phyloP scores from a whole-genome alignment of 2,329 filamentous ascomycete species.

The Phialophora chinensis region DNA sequence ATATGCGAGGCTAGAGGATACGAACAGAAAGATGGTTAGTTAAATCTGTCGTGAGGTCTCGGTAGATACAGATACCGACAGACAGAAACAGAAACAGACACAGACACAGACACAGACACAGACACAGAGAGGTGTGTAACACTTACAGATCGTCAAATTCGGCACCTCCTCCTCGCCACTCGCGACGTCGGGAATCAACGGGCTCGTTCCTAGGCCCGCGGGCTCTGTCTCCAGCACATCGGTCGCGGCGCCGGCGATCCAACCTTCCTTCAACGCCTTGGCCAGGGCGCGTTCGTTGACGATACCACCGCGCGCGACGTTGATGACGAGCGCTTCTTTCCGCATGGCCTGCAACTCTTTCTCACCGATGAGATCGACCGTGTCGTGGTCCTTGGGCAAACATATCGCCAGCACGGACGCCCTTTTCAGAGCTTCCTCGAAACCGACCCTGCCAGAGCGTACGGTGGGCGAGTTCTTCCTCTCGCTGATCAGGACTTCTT shows the following conservation, averaged over 20 bases:
- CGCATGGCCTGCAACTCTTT: slow-evolving; percentile 55
- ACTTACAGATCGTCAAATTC: slow-evolving; percentile 53
- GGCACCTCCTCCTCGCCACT: slow-evolving; percentile 50
- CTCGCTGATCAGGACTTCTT: slow-evolving; percentile 55
- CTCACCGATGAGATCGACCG: slow-evolving; percentile 45
- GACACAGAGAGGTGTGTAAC: too few relatives aligned
- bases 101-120: too few relatives aligned
- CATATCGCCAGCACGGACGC: slow-evolving; percentile 45
- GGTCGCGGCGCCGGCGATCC: slow-evolving; percentile 57
- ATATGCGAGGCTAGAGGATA: slow-evolving; percentile 53
- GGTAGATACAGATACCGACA: not conserved
- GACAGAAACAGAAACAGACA: not conserved
- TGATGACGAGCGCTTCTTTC: slow-evolving; percentile 54
- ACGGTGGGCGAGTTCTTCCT: slow-evolving; percentile 47
- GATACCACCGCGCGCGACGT: slow-evolving; percentile 58
- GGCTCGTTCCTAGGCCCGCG: slow-evolving; percentile 50
- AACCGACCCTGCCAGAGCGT: slow-evolving; percentile 35
- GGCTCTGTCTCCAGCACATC: slow-evolving; percentile 60
- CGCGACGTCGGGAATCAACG: slow-evolving; percentile 48
- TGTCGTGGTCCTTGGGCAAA: slow-evolving; percentile 43
- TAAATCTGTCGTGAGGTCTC: too few relatives aligned
- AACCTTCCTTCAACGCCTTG: slow-evolving; percentile 51
- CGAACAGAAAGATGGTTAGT: not conserved
- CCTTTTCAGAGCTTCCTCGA: slow-evolving; percentile 42
- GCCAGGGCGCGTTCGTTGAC: slow-evolving; percentile 58